Evolutionary conservation across 345 rosid species (phyloP).

Genomic region (Cardamine occulta): DNA sequence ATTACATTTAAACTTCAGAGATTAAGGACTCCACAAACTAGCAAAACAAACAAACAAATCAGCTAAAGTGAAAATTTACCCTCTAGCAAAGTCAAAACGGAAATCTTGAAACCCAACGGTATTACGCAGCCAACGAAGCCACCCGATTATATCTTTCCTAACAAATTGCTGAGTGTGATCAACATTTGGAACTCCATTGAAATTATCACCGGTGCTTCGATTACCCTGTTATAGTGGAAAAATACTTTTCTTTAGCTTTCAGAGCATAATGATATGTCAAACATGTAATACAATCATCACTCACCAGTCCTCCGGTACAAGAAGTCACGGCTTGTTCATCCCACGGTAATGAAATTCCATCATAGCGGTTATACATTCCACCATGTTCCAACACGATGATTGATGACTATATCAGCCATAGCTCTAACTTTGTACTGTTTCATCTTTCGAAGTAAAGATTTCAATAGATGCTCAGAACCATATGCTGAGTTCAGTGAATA

Average conservation of each 20-base stretch:
- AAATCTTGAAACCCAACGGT: slow-evolving; percentile 82
- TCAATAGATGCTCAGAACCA: slow-evolving; percentile 76
- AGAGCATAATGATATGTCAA: background rate
- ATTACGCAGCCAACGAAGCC: slow-evolving; percentile 78
- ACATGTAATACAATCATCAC: slow-evolving; percentile 18
- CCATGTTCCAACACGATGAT: slow-evolving; percentile 93
- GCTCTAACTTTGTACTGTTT: slow-evolving; percentile 77
- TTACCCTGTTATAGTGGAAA: slow-evolving; percentile 57
- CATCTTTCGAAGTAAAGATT: slow-evolving; percentile 72
- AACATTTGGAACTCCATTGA: slow-evolving; percentile 89
- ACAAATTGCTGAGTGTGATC: slow-evolving; percentile 89
- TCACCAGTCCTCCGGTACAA: slow-evolving; percentile 89
- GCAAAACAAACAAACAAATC: background rate
- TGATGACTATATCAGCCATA: slow-evolving; percentile 94
- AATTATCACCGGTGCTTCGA: slow-evolving; percentile 89
- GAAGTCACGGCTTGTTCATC: slow-evolving; percentile 85
- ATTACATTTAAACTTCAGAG: background rate
- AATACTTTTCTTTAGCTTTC: background rate
- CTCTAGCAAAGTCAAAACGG: slow-evolving; percentile 90
- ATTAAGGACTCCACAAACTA: background rate
- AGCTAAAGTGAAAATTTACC: slow-evolving; percentile 49
- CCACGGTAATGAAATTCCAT: slow-evolving; percentile 86
- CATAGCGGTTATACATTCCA: slow-evolving; percentile 84
- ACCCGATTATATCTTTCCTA: slow-evolving; percentile 72
- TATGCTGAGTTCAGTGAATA: slow-evolving; percentile 78